phyloP scores from a whole-genome alignment of 2,329 filamentous ascomycete genomes.

The Aspergillus sergii region DNA sequence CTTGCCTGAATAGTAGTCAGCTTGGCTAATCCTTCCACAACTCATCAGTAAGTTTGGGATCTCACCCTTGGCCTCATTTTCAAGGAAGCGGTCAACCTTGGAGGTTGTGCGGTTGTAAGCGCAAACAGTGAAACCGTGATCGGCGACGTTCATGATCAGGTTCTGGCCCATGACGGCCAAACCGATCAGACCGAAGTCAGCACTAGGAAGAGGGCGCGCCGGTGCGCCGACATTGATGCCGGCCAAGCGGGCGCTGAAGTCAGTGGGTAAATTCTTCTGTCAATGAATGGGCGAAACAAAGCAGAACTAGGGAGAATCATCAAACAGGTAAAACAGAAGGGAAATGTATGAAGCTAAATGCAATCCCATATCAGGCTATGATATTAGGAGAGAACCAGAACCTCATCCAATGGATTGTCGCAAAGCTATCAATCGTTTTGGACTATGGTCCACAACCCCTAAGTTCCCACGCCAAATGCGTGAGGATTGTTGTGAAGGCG shows the following conservation, averaged over 20 bases:
- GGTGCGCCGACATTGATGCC: slow-evolving; percentile 71
- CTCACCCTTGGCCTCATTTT: slow-evolving; percentile 81
- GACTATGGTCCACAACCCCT: neutral
- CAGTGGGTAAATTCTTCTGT: slow-evolving; percentile 42
- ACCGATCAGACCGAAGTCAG: slow-evolving; percentile 91
- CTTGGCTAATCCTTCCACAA: neutral
- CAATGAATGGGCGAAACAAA: slow-evolving; percentile 26
- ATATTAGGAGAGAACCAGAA: neutral
- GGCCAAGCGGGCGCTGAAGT: slow-evolving; percentile 72
- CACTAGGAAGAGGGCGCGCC: slow-evolving; percentile 60
- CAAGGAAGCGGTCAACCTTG: slow-evolving; percentile 95
- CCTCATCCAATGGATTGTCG: neutral
- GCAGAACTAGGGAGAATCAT: neutral
- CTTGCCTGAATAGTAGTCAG: slow-evolving; percentile 64
- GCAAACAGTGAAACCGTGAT: slow-evolving; percentile 93
- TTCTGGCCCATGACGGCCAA: slow-evolving; percentile 90
- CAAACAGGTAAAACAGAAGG: slow-evolving; percentile 6
- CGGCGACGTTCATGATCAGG: slow-evolving; percentile 85
- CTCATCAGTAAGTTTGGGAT: neutral
- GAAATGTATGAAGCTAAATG: slow-evolving; percentile 6
- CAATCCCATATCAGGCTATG: neutral
- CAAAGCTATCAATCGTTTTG: neutral
- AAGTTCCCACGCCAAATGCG: neutral
- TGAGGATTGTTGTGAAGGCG: neutral
- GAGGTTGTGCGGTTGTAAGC: slow-evolving; percentile 98